These are phyloP conservation scores for Vitis hybrid DNA, from an alignment of 177 flowering plant genomes.

Conservation along the genomic window DNA sequence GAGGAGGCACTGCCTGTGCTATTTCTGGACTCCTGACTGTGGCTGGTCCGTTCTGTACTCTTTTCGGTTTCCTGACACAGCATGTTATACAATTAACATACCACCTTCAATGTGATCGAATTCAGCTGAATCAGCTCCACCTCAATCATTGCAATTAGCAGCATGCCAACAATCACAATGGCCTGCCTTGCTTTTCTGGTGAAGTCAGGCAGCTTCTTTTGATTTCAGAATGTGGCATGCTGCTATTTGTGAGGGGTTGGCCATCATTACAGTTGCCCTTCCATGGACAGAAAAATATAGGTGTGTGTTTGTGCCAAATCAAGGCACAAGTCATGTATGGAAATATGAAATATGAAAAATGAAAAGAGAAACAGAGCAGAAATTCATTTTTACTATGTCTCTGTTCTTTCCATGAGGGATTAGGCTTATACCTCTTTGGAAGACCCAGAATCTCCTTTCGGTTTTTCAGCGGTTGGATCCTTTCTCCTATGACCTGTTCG, in stretches of 20 bases:
- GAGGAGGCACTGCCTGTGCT: conserved; percentile 42
- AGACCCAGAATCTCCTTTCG: conserved; percentile 4
- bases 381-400: too few relatives aligned
- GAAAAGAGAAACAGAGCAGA: too few relatives aligned
- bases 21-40: conserved; percentile 30
- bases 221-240: neutral
- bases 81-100: neutral
- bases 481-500: conserved; percentile 20
- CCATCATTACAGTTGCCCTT: neutral
- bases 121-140: neutral
- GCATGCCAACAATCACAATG: neutral
- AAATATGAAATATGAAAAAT: too few relatives aligned
- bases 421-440: conserved; percentile 17
- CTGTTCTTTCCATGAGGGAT: neutral
- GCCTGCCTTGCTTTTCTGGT: neutral
- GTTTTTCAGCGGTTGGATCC: conserved; percentile 14
- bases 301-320: too few relatives aligned
- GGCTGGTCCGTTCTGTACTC: conserved; percentile 14
- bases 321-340: too few relatives aligned
- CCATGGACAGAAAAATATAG: too few relatives aligned
- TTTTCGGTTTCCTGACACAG: conserved; percentile 13
- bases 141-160: conserved; percentile 3
- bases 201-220: neutral
- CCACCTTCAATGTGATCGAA: neutral
- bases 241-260: neutral